Base-by-base conservation (phyloP, 148 eudicot species). In the Chenopodium suecicum region DNA sequence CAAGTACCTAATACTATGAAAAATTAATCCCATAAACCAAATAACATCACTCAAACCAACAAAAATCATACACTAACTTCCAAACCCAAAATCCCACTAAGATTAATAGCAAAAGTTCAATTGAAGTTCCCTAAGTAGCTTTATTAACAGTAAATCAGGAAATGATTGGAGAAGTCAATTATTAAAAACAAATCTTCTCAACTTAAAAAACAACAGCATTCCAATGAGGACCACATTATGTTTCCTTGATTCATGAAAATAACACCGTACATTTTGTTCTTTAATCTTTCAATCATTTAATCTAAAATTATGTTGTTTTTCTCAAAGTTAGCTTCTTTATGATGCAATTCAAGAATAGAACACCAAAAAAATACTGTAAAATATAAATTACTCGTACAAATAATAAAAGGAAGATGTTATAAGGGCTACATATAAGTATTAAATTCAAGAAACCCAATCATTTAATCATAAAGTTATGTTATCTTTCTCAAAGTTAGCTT, bases 71-170 rank as follows among this genome's bases (percentile, higher is more conserved):
- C 56, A 44, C 32, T 3, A 72, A 44, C 31, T 7, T 69, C n/a
- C 20, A 72, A 72, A 72, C 56, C 4, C 56, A 44, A 72, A 70
- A 31, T 22, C 52, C 74, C 27, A 70, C 4, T 23, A 70, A 46
- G 54, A 44, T 44, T 16, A 72, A n/a, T 0, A 72, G 20, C 37
- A 32, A 69, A 17, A 9, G 50, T 8, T 70, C 27, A 37, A 29
- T 44, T 46, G 2, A 37, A 72, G 75, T 5, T 72, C 54, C 54
- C 52, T 46, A 72, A 44, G 75, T 72, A 31, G 72, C 72, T 68
- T 68, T 68, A 31, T 22, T 12, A 68, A 29, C 72, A 41, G 3
- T 20, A 68, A 29, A 31, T 11, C 19, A 68, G 29, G 19, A 68
- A 68, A 31, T 68, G 44, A 68, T 12, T 68, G 34, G 19, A 11